Conservation (phyloP, 306 rosid species). For the Hippophae gyantsensis region DNA sequence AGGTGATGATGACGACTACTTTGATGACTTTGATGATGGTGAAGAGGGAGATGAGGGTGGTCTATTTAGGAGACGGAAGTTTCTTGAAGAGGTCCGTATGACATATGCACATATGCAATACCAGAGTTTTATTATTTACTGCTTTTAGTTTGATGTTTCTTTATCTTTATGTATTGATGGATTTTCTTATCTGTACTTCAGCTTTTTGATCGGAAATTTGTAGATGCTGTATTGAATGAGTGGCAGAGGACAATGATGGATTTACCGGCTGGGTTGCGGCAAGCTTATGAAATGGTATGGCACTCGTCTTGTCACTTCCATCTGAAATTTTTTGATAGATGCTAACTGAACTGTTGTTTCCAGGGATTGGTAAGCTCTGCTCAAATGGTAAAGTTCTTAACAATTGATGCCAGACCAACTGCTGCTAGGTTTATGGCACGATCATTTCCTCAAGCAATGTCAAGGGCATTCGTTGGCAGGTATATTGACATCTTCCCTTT, state of each 20-base stretch:
- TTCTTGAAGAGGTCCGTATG: slow-evolving; percentile 77
- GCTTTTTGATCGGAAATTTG: slow-evolving; percentile 92
- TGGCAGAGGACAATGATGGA: slow-evolving; percentile 95
- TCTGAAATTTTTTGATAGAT: slow-evolving; percentile 15
- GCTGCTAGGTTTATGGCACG: slow-evolving; percentile 68
- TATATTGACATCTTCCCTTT: slow-evolving; percentile 16
- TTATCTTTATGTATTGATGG: slow-evolving; percentile 19
- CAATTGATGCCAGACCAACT: slow-evolving; percentile 92
- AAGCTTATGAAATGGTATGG: slow-evolving; percentile 90
- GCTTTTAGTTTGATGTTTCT: slow-evolving; percentile 17
- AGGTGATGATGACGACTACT: slow-evolving; percentile 93
- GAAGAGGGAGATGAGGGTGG: slow-evolving; percentile 99
- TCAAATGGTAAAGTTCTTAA: slow-evolving; percentile 78
- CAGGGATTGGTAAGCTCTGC: slow-evolving; percentile 99
- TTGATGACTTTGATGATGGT: slow-evolving; percentile 92
- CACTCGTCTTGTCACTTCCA: slow-evolving; percentile 18
- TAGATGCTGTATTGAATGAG: slow-evolving; percentile 86
- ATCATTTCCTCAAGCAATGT: slow-evolving; percentile 61
- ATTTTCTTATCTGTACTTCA: slow-evolving; percentile 21
- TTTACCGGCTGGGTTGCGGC: slow-evolving; percentile 96
- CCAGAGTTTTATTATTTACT: not conserved
- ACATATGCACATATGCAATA: slow-evolving; percentile 8
- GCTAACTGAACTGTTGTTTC: slow-evolving; percentile 27
- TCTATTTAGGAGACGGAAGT: slow-evolving; percentile 70
- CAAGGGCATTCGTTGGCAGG: slow-evolving; percentile 98